Percentiles rank a stretch among this genome's conserved stretches.
Evolutionary conservation across 2,329 filamentous ascomycete species (phyloP).

Genomic region (Emmonsiellopsis sp.): DNA sequence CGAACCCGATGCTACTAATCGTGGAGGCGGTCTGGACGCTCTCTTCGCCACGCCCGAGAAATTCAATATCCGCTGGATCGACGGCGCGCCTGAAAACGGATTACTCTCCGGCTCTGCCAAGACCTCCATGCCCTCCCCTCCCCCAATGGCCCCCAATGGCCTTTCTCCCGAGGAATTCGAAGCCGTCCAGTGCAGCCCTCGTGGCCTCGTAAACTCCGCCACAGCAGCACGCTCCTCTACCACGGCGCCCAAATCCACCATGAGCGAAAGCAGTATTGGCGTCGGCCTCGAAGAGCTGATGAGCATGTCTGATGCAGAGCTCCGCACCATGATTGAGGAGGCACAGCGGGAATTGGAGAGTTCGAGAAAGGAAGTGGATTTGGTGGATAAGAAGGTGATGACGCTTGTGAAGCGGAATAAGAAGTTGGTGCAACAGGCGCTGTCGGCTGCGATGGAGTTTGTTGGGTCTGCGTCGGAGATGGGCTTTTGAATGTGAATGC

Average conservation of each 20-base stretch:
- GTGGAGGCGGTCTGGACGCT: constrained; percentile 36
- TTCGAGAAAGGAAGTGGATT: constrained; percentile 58
- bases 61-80: constrained; percentile 37
- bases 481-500: constrained; percentile 1
- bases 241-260: constrained; percentile 20
- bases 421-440: constrained; percentile 34
- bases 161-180: constrained; percentile 26
- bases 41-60: constrained; percentile 37
- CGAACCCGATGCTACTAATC: constrained; percentile 35
- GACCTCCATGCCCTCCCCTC: constrained; percentile 13
- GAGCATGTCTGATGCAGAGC: constrained; percentile 33
- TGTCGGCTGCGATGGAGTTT: constrained; percentile 21
- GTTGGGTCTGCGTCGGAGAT: constrained; percentile 3
- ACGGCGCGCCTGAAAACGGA: constrained; percentile 20
- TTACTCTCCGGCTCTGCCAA: constrained; percentile 20
- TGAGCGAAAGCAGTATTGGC: constrained; percentile 28
- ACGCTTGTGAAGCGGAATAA: constrained; percentile 35
- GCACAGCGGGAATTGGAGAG: constrained; percentile 59
- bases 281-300: constrained; percentile 32
- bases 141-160: constrained; percentile 19
- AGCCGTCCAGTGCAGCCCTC: constrained; percentile 20
- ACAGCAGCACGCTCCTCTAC: constrained; percentile 1
- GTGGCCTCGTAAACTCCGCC: neutral
- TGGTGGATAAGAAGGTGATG: constrained; percentile 35
- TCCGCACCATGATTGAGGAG: constrained; percentile 30